A percentile compares a stretch with the other conserved stretches of the same genome.
Conservation (phyloP, 1,139 yeast genomes). For the Geotrichum klebahnii region DNA sequence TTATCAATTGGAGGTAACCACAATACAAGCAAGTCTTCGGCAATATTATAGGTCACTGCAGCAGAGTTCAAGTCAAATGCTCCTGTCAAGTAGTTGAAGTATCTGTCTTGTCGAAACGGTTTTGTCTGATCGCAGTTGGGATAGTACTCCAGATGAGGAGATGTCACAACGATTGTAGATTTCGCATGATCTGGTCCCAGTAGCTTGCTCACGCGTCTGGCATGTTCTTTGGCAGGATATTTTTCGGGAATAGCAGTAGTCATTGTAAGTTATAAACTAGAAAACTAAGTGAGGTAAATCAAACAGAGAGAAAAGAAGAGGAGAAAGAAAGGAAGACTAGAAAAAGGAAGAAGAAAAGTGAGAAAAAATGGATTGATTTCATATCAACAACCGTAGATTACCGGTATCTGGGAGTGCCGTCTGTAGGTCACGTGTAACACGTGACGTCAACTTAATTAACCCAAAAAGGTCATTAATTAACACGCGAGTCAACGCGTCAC, state of each 20-base stretch:
- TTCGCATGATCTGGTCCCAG: slow-evolving; percentile 31
- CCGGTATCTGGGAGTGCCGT: not conserved
- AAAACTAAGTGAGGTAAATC: too few species aligned
- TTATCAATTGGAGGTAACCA: slow-evolving; percentile 78
- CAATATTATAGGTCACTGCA: slow-evolving; percentile 57
- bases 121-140: slow-evolving; percentile 78
- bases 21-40: slow-evolving; percentile 55
- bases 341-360: not conserved
- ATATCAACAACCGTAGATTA: not conserved
- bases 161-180: slow-evolving; percentile 56
- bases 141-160: slow-evolving; percentile 57
- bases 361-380: not conserved
- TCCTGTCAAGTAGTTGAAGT: slow-evolving; percentile 86
- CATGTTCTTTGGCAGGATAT: slow-evolving; percentile 59
- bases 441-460: too few species aligned
- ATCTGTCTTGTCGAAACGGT: slow-evolving; percentile 83
- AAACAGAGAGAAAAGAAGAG: not conserved
- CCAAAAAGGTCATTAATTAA: not conserved
- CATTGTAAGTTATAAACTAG: too few species aligned
- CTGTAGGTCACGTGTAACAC: not conserved
- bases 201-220: slow-evolving; percentile 43
- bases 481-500: slow-evolving; percentile 3
- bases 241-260: slow-evolving; percentile 29
- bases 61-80: slow-evolving; percentile 69
- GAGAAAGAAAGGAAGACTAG: not conserved